Evolutionary conservation across 1,284 basidiomycete species (phyloP).

Genomic region (Sparassis latifolia): DNA sequence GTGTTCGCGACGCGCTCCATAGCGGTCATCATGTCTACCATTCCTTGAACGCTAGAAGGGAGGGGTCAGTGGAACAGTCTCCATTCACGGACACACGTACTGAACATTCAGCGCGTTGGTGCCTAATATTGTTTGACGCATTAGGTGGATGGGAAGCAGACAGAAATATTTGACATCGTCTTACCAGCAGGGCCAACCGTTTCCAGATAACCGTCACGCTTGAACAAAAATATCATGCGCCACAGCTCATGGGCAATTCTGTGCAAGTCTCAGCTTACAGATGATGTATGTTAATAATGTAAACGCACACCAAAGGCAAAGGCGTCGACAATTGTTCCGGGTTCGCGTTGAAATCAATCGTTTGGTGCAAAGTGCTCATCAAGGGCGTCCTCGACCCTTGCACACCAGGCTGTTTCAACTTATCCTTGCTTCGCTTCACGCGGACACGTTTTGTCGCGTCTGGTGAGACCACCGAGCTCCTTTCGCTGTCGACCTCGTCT

Average conservation of each 20-base stretch:
- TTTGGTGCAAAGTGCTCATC: slow-evolving; percentile 44
- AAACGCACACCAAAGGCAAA: slow-evolving; percentile 59
- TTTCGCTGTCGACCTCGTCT: slow-evolving; percentile 5
- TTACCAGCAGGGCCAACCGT: slow-evolving; percentile 78
- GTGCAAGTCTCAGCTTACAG: slow-evolving; percentile 8
- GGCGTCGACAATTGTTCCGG: slow-evolving; percentile 54
- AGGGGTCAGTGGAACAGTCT: neutral
- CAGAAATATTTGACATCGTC: slow-evolving; percentile 9
- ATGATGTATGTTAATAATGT: neutral
- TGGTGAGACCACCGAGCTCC: slow-evolving; percentile 28
- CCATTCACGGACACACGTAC: slow-evolving; percentile 31
- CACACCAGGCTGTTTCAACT: slow-evolving; percentile 22
- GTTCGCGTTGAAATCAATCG: slow-evolving; percentile 55
- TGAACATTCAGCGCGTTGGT: slow-evolving; percentile 68
- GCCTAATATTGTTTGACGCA: slow-evolving; percentile 32
- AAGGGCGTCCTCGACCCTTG: slow-evolving; percentile 48
- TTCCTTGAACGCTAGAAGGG: slow-evolving; percentile 54
- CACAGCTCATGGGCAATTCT: slow-evolving; percentile 79
- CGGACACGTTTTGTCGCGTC: slow-evolving; percentile 66
- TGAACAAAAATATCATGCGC: slow-evolving; percentile 64
- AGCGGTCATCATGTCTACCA: slow-evolving; percentile 78
- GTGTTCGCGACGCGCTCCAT: slow-evolving; percentile 87
- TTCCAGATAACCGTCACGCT: slow-evolving; percentile 73
- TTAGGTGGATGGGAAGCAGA: neutral
- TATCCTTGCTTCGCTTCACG: slow-evolving; percentile 59